Conservation (phyloP, 148 eudicot species). For the Persicaria tinctoria region DNA sequence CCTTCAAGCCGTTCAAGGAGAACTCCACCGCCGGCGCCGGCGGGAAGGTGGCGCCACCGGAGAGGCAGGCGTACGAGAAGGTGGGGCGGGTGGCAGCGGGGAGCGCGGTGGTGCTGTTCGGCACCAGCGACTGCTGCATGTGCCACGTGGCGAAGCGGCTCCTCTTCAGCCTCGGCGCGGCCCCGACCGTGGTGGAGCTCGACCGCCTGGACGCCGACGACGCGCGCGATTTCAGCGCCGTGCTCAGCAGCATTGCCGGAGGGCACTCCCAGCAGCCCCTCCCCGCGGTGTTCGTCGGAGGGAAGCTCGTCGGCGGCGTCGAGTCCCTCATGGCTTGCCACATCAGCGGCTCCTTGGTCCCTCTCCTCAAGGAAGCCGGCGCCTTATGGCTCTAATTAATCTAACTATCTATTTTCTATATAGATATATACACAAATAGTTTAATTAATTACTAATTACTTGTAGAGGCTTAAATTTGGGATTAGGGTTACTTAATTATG, state of each 20-base stretch:
- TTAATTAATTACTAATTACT: too few relatives aligned
- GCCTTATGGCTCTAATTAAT: constrained; percentile 56
- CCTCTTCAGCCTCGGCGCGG: constrained; percentile 61
- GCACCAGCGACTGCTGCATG: constrained; percentile 59
- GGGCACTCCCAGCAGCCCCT: constrained; percentile 11
- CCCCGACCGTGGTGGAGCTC: constrained; percentile 50
- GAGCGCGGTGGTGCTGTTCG: constrained; percentile 67
- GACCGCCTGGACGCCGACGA: constrained; percentile 19
- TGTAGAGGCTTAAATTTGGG: too few relatives aligned
- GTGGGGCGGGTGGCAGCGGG: constrained; percentile 26
- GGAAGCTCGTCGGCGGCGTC: constrained; percentile 57
- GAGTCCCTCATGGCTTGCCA: constrained; percentile 58
- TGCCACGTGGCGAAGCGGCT: constrained; percentile 69
- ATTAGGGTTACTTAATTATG: too few relatives aligned
- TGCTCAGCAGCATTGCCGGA: background rate
- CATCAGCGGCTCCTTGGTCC: constrained; percentile 58
- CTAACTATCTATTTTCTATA: background rate
- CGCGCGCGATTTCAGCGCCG: background rate
- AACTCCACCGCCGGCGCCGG: background rate
- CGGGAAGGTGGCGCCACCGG: background rate
- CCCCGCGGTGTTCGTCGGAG: constrained; percentile 72
- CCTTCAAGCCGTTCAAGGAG: too few relatives aligned
- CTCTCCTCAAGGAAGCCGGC: constrained; percentile 51
- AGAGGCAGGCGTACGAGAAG: constrained; percentile 26
- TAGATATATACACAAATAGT: too few relatives aligned